phyloP scores from a whole-genome alignment of 306 rosid genomes.

The Casuarina glauca region DNA sequence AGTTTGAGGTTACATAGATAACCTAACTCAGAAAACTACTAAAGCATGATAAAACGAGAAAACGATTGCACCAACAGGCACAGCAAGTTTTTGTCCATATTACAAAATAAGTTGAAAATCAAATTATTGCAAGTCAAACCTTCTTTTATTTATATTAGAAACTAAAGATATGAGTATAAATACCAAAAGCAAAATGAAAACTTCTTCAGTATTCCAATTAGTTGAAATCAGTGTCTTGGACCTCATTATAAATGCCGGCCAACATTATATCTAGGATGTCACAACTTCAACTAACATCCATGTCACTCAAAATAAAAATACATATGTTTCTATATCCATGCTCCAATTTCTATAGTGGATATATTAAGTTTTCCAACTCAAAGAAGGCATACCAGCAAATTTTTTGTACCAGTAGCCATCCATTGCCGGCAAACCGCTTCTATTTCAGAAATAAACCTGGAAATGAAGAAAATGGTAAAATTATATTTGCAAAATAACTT shows the following conservation, averaged over 20 bases:
- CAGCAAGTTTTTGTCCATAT: neutral
- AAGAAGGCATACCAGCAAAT: conserved; percentile 66
- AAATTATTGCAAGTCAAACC: too few relatives aligned
- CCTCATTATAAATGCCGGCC: too few relatives aligned
- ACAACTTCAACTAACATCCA: neutral
- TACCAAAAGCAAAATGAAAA: too few relatives aligned
- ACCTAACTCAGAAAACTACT: neutral
- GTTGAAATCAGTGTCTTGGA: too few relatives aligned
- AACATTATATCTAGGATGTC: too few relatives aligned
- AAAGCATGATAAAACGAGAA: neutral
- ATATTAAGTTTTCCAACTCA: conserved; percentile 9
- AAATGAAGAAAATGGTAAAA: conserved; percentile 10
- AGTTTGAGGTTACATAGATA: neutral
- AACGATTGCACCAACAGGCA: neutral
- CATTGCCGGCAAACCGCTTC: conserved; percentile 89
- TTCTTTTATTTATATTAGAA: too few relatives aligned
- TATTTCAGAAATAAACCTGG: conserved; percentile 90
- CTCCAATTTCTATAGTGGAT: neutral
- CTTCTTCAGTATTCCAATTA: too few relatives aligned
- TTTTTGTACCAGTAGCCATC: conserved; percentile 80
- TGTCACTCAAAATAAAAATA: neutral
- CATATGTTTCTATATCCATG: neutral
- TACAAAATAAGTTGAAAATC: too few relatives aligned
- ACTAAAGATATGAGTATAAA: too few relatives aligned
- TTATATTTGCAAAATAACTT: neutral